Percentiles rank a stretch among this genome's conserved stretches.
Conservation (phyloP, 257 asterid species). For the Nicotiana otophora region DNA sequence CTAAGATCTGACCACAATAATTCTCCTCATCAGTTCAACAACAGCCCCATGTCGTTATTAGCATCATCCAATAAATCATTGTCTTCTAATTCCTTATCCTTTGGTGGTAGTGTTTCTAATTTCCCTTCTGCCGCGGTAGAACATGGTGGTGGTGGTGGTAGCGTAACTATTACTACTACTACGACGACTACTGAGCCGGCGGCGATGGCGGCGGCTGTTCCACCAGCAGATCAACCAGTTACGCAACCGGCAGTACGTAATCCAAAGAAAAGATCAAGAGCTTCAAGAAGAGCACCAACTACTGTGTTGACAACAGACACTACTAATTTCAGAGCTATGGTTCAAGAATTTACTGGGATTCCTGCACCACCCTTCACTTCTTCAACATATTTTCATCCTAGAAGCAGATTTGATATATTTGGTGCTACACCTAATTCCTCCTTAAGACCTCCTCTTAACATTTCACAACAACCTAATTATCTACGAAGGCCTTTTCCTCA, state of each 20-base stretch:
- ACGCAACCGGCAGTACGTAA: slow-evolving; percentile 19
- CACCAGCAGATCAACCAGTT: not conserved
- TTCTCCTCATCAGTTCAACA: not conserved
- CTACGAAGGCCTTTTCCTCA: slow-evolving; percentile 54
- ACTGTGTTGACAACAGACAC: slow-evolving; percentile 80
- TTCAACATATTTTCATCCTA: slow-evolving; percentile 22
- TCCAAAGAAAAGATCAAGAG: slow-evolving; percentile 74
- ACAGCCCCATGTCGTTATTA: slow-evolving; percentile 10
- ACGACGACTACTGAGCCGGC: not conserved
- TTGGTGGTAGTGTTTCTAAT: not conserved
- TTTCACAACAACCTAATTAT: slow-evolving; percentile 30
- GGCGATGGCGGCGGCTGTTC: slow-evolving; percentile 5
- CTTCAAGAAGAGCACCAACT: slow-evolving; percentile 89
- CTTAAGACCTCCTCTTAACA: slow-evolving; percentile 31
- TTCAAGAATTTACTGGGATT: slow-evolving; percentile 85
- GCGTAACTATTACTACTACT: not conserved
- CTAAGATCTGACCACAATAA: slow-evolving; percentile 28
- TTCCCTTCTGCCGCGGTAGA: not conserved
- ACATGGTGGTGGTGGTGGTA: not conserved
- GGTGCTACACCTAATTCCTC: slow-evolving; percentile 19
- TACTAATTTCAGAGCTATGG: slow-evolving; percentile 87
- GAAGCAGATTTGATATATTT: slow-evolving; percentile 47
- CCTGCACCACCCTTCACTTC: slow-evolving; percentile 67
- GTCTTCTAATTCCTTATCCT: not conserved
- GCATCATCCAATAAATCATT: slow-evolving; percentile 13